A percentile compares a stretch with the other conserved stretches of the same genome.
phyloP scores from a whole-genome alignment of 2,329 filamentous ascomycete genomes.

The Diaporthe sp. region DNA sequence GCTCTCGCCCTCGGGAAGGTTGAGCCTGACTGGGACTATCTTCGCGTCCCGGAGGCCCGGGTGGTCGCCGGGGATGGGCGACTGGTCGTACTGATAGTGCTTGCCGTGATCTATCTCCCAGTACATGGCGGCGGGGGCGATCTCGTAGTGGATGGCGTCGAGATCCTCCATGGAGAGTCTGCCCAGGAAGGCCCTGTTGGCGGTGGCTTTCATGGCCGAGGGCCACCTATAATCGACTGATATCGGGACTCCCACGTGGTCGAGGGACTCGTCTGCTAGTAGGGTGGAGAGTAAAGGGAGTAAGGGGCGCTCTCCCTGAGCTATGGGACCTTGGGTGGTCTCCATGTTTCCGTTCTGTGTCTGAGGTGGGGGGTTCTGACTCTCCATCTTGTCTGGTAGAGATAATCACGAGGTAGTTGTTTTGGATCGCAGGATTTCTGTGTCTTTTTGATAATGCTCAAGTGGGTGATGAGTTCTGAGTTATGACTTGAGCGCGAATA shows the following conservation, averaged over 20 bases:
- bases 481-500: background rate
- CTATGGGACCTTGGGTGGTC: too few relatives aligned
- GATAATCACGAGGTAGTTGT: background rate
- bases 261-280: background rate
- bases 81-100: background rate
- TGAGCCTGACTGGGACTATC: background rate
- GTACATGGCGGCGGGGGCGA: background rate
- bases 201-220: background rate
- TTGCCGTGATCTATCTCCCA: background rate
- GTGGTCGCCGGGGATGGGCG: background rate
- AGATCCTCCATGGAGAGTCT: background rate
- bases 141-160: background rate
- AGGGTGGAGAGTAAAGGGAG: background rate
- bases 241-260: background rate
- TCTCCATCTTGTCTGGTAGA: background rate
- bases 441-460: background rate
- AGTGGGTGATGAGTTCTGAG: background rate
- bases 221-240: background rate
- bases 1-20: background rate
- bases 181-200: accelerated
- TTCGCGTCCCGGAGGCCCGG: background rate
- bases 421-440: background rate
- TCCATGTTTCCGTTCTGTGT: too few relatives aligned
- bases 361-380: background rate
- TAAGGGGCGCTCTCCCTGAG: too few relatives aligned